Conservation (phyloP, 495 filamentous ascomycete genomes). For the Podospora australis region DNA sequence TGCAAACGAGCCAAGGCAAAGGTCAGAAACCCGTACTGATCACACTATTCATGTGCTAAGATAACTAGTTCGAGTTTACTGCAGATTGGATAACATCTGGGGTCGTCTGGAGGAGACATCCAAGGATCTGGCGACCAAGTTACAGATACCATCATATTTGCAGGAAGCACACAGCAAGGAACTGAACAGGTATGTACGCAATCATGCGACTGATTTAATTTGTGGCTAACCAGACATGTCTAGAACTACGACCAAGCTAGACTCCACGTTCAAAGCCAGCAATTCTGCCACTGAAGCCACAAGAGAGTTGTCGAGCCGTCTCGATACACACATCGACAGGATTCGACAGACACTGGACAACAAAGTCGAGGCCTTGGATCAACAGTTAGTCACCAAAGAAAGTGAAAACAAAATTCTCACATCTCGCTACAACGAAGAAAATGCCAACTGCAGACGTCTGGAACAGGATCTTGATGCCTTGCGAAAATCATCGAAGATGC, state of each 20-base stretch:
- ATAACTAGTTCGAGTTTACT: neutral
- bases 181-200: slow-evolving; percentile 2
- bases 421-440: slow-evolving; percentile 13
- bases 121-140: slow-evolving; percentile 1
- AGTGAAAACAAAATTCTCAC: slow-evolving; percentile 20
- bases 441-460: slow-evolving; percentile 8
- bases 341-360: slow-evolving; percentile 14
- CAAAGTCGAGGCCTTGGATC: slow-evolving; percentile 12
- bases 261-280: slow-evolving; percentile 8
- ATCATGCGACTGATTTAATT: neutral
- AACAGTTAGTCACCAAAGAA: slow-evolving; percentile 15
- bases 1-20: slow-evolving; percentile 2
- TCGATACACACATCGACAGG: slow-evolving; percentile 12
- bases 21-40: slow-evolving; percentile 4
- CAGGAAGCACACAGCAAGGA: slow-evolving; percentile 4
- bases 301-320: slow-evolving; percentile 6
- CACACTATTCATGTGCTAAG: neutral
- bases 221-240: neutral
- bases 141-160: slow-evolving; percentile 7
- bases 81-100: slow-evolving; percentile 11
- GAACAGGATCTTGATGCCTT: slow-evolving; percentile 7
- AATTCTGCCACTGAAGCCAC: slow-evolving; percentile 2
- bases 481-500: slow-evolving; percentile 2
- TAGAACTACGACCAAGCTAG: slow-evolving; percentile 16
- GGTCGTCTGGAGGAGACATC: slow-evolving; percentile 10